Percentiles rank a stretch among this genome's conserved stretches.
phyloP scores from a whole-genome alignment of 2,329 filamentous ascomycete genomes.

The Talaromyces sp. region DNA sequence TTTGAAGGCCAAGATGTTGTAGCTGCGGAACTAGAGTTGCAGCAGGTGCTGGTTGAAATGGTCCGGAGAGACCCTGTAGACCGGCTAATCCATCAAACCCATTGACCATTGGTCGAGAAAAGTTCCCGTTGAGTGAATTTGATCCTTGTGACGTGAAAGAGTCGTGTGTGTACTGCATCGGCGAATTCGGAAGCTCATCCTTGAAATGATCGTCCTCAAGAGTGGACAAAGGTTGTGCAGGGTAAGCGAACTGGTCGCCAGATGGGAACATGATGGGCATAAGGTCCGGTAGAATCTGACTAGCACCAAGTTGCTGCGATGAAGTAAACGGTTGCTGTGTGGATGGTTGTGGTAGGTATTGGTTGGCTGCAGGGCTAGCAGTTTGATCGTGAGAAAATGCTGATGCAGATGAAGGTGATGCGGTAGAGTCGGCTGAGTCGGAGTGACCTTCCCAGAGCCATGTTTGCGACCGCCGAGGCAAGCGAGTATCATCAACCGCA shows the following conservation, averaged over 20 bases:
- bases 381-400: slow-evolving; percentile 25
- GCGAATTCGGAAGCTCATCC: slow-evolving; percentile 25
- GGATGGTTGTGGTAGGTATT: slow-evolving; percentile 21
- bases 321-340: slow-evolving; percentile 26
- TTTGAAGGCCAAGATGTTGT: slow-evolving; percentile 23
- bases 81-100: slow-evolving; percentile 29
- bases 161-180: slow-evolving; percentile 27
- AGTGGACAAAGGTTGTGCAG: slow-evolving; percentile 48
- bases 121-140: slow-evolving; percentile 15
- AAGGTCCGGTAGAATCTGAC: slow-evolving; percentile 43
- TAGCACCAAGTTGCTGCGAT: slow-evolving; percentile 33
- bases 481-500: slow-evolving; percentile 31
- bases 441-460: slow-evolving; percentile 27
- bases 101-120: neutral
- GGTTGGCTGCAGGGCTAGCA: slow-evolving; percentile 20
- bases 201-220: slow-evolving; percentile 44
- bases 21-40: slow-evolving; percentile 28
- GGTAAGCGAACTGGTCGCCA: slow-evolving; percentile 50
- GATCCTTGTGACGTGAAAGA: slow-evolving; percentile 19
- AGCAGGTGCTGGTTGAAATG: slow-evolving; percentile 5
- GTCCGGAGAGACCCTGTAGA: slow-evolving; percentile 27
- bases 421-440: slow-evolving; percentile 28
- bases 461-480: slow-evolving; percentile 18
- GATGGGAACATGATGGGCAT: slow-evolving; percentile 53
- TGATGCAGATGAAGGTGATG: slow-evolving; percentile 30